A percentile compares a stretch with the other conserved stretches of the same genome.
phyloP scores from a whole-genome alignment of 108 stramenopile genomes.

The Nannochloropsis oceanica region DNA sequence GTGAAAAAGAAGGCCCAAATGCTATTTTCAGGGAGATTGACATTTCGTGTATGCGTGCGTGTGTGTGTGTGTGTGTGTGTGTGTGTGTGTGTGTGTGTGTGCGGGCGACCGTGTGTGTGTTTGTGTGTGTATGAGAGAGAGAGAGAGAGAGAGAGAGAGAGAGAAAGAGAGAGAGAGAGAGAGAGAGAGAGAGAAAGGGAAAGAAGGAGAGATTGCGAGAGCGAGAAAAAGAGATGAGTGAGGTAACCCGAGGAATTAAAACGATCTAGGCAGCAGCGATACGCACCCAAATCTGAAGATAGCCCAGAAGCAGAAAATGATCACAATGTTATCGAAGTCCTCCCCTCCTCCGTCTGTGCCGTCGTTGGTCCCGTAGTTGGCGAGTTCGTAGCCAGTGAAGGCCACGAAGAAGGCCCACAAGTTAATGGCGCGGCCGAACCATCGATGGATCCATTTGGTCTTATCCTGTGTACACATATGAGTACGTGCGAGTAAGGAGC shows the following conservation, averaged over 20 bases:
- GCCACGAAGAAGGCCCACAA: neutral
- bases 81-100: too few relatives aligned
- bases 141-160: too few relatives aligned
- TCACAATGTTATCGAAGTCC: neutral
- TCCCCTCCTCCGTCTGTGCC: neutral
- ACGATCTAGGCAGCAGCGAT: too few relatives aligned
- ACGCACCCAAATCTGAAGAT: neutral
- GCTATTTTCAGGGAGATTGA: neutral
- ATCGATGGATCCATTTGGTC: neutral
- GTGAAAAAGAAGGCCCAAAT: neutral
- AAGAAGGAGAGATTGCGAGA: too few relatives aligned
- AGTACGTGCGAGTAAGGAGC: neutral
- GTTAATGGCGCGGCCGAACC: neutral
- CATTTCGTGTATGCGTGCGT: neutral
- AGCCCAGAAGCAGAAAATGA: neutral
- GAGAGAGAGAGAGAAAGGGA: too few relatives aligned
- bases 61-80: too few relatives aligned
- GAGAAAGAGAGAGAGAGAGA: too few relatives aligned
- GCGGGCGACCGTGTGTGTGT: too few relatives aligned
- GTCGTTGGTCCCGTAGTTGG: neutral
- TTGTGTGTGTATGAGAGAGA: too few relatives aligned
- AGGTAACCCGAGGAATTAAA: too few relatives aligned
- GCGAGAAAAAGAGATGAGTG: too few relatives aligned
- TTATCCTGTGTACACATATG: neutral
- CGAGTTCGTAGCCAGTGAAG: neutral